Conservation (phyloP, 768 basidiomycete species). For the Leccinum olivaceopallidum region DNA sequence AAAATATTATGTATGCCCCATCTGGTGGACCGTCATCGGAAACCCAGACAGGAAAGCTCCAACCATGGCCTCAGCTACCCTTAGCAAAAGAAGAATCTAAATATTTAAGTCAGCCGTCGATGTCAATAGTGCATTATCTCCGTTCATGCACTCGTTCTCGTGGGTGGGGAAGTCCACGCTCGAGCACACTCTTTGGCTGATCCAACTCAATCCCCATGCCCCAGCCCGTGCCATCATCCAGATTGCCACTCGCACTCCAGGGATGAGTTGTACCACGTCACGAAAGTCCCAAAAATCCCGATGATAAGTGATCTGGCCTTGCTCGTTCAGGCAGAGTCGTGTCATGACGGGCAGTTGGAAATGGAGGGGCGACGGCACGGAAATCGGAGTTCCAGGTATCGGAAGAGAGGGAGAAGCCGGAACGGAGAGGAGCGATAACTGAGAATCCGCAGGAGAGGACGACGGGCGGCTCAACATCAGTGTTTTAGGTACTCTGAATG, state of each 20-base stretch:
- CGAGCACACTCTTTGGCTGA: slow-evolving; percentile 22
- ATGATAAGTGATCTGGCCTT: slow-evolving; percentile 77
- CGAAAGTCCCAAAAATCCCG: slow-evolving; percentile 81
- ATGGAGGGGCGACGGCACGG: slow-evolving; percentile 70
- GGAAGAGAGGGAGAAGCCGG: slow-evolving; percentile 49
- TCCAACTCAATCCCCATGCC: slow-evolving; percentile 54
- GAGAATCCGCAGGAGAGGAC: slow-evolving; percentile 32
- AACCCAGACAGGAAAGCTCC: background rate
- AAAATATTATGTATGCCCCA: background rate
- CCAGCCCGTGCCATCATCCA: slow-evolving; percentile 68
- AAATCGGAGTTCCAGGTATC: slow-evolving; percentile 57
- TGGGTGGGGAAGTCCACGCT: slow-evolving; percentile 1
- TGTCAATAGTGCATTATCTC: slow-evolving; percentile 16
- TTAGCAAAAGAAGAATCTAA: slow-evolving; percentile 9
- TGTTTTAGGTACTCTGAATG: slow-evolving; percentile 40
- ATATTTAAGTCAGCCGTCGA: slow-evolving; percentile 6
- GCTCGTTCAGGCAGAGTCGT: slow-evolving; percentile 77
- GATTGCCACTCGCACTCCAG: slow-evolving; percentile 64
- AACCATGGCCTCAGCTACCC: background rate
- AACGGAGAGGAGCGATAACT: slow-evolving; percentile 25
- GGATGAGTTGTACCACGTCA: slow-evolving; percentile 72
- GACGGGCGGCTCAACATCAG: slow-evolving; percentile 36
- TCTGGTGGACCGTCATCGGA: background rate
- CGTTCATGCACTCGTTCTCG: slow-evolving; percentile 1
- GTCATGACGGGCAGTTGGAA: slow-evolving; percentile 71